Evolutionary conservation across 805 yeast species (phyloP).

Genomic region (Metschnikowia amazonensis): DNA sequence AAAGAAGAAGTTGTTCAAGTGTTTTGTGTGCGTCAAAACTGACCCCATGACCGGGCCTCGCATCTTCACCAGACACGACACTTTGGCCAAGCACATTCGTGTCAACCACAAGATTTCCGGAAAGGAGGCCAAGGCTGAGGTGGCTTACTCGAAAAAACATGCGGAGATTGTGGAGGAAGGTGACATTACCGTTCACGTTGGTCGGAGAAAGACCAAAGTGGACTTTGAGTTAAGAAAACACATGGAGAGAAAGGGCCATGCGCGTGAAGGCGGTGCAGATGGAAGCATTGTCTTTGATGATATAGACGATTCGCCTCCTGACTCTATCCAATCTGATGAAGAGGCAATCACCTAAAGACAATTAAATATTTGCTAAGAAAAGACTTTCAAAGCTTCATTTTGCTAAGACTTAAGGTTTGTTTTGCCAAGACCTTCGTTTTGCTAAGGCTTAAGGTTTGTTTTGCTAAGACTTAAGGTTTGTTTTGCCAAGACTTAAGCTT

Average conservation of each 20-base stretch:
- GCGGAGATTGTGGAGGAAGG: conserved; percentile 49
- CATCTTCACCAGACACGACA: conserved; percentile 92
- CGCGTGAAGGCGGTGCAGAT: conserved; percentile 16
- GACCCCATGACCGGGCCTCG: conserved; percentile 55
- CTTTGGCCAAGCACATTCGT: conserved; percentile 81
- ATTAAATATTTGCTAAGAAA: not conserved
- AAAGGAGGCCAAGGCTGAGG: conserved; percentile 46
- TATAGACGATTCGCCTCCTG: conserved; percentile 16
- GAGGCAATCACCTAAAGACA: not conserved
- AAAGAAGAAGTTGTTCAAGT: conserved; percentile 78
- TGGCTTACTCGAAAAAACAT: conserved; percentile 42
- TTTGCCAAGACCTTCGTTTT: too few relatives aligned
- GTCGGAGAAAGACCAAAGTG: conserved; percentile 43
- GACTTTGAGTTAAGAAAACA: conserved; percentile 44
- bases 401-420: too few relatives aligned
- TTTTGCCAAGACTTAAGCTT: too few relatives aligned
- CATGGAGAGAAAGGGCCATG: conserved; percentile 34
- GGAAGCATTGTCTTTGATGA: conserved; percentile 16
- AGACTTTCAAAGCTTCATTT: too few relatives aligned
- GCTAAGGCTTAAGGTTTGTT: too few relatives aligned
- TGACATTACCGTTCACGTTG: conserved; percentile 45
- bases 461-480: too few relatives aligned
- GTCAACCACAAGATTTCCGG: conserved; percentile 45
- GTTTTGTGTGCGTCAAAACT: conserved; percentile 79
- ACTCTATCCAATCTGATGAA: conserved; percentile 12